phyloP scores from a whole-genome alignment of 108 stramenopile species.

The Skeletonema menzelii region DNA sequence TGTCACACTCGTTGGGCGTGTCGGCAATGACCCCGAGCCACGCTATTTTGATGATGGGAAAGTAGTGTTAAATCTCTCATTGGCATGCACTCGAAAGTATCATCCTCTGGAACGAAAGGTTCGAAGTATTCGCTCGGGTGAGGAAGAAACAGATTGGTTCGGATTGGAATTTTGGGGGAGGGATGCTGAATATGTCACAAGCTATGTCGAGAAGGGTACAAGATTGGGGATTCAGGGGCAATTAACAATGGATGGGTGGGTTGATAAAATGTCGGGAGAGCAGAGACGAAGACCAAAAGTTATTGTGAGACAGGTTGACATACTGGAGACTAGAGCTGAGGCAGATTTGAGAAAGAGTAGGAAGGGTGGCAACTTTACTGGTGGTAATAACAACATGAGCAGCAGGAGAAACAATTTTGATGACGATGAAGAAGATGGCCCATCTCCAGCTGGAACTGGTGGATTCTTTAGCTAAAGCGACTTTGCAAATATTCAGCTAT shows the following conservation, averaged over 20 bases:
- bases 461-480: conserved; percentile 30
- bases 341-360: conserved; percentile 50
- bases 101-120: conserved; percentile 77
- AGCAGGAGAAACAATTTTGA: conserved; percentile 17
- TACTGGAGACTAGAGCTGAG: conserved; percentile 78
- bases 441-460: conserved; percentile 32
- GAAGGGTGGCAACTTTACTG: conserved; percentile 1
- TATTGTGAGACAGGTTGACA: conserved; percentile 73
- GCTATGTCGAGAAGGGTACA: conserved; percentile 74
- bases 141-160: conserved; percentile 95
- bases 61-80: conserved; percentile 79
- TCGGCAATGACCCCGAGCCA: conserved; percentile 82
- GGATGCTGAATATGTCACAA: conserved; percentile 83
- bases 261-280: conserved; percentile 66
- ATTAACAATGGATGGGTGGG: conserved; percentile 66
- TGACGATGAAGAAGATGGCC: conserved; percentile 39
- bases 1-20: conserved; percentile 83
- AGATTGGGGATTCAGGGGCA: conserved; percentile 72
- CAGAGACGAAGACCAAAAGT: conserved; percentile 53
- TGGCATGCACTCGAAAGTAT: conserved; percentile 87
- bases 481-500: neutral
- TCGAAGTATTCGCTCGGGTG: conserved; percentile 59
- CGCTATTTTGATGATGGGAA: conserved; percentile 89
- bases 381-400: conserved; percentile 18
- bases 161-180: conserved; percentile 88